A percentile compares a stretch with the other conserved stretches of the same genome.
These are phyloP conservation scores for Cercospora citrullina DNA, from an alignment of 2,329 filamentous ascomycete species.

Conservation along the genomic window DNA sequence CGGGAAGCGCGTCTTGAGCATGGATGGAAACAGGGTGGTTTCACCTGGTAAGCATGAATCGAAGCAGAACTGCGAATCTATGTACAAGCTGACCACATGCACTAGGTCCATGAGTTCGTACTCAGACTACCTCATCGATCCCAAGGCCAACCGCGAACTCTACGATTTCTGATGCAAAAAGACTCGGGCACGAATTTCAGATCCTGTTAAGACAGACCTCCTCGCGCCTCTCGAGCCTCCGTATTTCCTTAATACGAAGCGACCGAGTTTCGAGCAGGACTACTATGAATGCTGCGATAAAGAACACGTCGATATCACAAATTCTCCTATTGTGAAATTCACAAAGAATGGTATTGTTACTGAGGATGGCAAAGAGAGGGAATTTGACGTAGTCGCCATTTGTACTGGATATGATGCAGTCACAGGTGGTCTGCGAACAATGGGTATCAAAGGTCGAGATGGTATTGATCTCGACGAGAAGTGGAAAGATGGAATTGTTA, in stretches of 20 bases:
- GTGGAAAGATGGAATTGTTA: conserved; percentile 46
- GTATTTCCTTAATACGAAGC: conserved; percentile 48
- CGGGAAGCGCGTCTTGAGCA: conserved; percentile 40
- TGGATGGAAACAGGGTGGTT: conserved; percentile 43
- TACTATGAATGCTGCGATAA: conserved; percentile 28
- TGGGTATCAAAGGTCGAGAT: conserved; percentile 39
- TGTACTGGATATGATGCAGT: conserved; percentile 48
- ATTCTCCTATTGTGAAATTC: conserved; percentile 46
- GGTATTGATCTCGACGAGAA: conserved; percentile 45
- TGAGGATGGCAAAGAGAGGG: conserved; percentile 39
- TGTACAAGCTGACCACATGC: background rate
- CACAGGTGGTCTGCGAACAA: conserved; percentile 40
- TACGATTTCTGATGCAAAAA: conserved; percentile 1
- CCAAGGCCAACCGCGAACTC: background rate
- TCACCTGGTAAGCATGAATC: conserved; percentile 32
- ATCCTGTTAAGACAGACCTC: conserved; percentile 46
- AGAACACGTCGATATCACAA: conserved; percentile 33
- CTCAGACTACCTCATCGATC: background rate
- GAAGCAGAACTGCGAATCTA: background rate
- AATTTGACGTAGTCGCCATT: conserved; percentile 46
- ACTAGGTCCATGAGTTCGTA: background rate
- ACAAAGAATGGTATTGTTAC: conserved; percentile 48
- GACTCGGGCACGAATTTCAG: background rate
- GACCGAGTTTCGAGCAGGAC: conserved; percentile 48
- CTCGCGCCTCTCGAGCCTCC: conserved; percentile 46